Percentiles rank a stretch among this genome's conserved stretches.
These are phyloP conservation scores for Penium margaritaceum DNA, from an alignment of 139 green algal genomes.

Conservation along the genomic window DNA sequence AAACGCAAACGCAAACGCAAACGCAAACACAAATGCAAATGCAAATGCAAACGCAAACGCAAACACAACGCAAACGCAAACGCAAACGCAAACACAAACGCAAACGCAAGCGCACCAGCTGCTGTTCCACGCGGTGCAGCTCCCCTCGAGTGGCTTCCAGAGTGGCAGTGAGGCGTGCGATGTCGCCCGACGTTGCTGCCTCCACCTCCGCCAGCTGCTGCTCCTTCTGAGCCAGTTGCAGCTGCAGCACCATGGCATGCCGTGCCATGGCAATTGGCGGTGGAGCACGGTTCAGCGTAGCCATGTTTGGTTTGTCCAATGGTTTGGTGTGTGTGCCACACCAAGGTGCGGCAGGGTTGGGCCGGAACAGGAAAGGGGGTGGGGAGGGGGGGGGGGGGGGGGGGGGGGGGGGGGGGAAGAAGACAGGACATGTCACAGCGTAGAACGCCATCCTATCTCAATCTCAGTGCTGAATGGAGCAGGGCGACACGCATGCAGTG, in stretches of 20 bases:
- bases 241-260: background rate
- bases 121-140: slow-evolving; percentile 17
- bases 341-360: too few relatives aligned
- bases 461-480: background rate
- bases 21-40: too few relatives aligned
- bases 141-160: slow-evolving; percentile 21
- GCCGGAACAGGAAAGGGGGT: background rate
- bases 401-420: background rate
- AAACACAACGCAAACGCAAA: too few relatives aligned
- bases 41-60: too few relatives aligned
- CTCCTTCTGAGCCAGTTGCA: slow-evolving; percentile 28
- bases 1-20: too few relatives aligned
- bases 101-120: too few relatives aligned
- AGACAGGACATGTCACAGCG: background rate
- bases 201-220: slow-evolving; percentile 29
- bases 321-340: too few relatives aligned
- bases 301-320: too few relatives aligned
- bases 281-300: background rate
- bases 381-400: background rate
- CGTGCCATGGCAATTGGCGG: background rate
- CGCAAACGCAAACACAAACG: too few relatives aligned
- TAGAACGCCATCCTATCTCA: background rate
- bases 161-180: slow-evolving; percentile 10
- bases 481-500: background rate
- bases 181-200: slow-evolving; percentile 16